These are phyloP conservation scores for Debaryomyces sp. DNA, from an alignment of 1,139 yeast species.

Conservation along the genomic window DNA sequence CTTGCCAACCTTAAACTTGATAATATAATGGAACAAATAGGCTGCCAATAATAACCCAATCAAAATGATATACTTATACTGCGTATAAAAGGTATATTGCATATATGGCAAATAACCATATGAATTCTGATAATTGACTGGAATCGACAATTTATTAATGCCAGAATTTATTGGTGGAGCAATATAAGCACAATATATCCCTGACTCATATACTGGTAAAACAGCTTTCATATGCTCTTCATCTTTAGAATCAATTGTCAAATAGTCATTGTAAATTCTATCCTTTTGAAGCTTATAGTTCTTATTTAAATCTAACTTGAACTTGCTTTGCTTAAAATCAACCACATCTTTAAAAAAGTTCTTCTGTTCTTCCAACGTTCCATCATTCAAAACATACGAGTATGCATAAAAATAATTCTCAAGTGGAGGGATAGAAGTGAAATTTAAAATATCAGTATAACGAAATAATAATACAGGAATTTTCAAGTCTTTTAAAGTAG, in stretches of 20 bases:
- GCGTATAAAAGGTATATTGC: slow-evolving; percentile 23
- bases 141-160: slow-evolving; percentile 16
- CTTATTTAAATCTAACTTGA: slow-evolving; percentile 10
- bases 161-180: slow-evolving; percentile 24
- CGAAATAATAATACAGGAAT: slow-evolving; percentile 30
- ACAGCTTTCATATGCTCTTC: slow-evolving; percentile 12
- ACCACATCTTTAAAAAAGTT: slow-evolving; percentile 16
- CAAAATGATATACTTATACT: slow-evolving; percentile 18
- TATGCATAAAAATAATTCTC: slow-evolving; percentile 16
- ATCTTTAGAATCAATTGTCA: slow-evolving; percentile 12
- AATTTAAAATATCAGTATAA: slow-evolving; percentile 26
- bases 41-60: slow-evolving; percentile 22
- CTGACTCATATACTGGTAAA: slow-evolving; percentile 26
- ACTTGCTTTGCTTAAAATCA: slow-evolving; percentile 14
- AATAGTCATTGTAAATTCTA: slow-evolving; percentile 12
- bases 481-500: slow-evolving; percentile 10
- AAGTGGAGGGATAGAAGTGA: slow-evolving; percentile 24
- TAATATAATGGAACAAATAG: slow-evolving; percentile 30
- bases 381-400: neutral
- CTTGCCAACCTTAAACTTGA: slow-evolving; percentile 30
- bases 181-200: slow-evolving; percentile 38
- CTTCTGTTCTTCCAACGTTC: slow-evolving; percentile 11
- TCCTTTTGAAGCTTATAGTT: slow-evolving; percentile 9
- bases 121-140: slow-evolving; percentile 25
- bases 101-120: slow-evolving; percentile 32